These are phyloP conservation scores for Apodospora peruviana DNA, from an alignment of 495 filamentous ascomycete genomes.

Conservation along the genomic window DNA sequence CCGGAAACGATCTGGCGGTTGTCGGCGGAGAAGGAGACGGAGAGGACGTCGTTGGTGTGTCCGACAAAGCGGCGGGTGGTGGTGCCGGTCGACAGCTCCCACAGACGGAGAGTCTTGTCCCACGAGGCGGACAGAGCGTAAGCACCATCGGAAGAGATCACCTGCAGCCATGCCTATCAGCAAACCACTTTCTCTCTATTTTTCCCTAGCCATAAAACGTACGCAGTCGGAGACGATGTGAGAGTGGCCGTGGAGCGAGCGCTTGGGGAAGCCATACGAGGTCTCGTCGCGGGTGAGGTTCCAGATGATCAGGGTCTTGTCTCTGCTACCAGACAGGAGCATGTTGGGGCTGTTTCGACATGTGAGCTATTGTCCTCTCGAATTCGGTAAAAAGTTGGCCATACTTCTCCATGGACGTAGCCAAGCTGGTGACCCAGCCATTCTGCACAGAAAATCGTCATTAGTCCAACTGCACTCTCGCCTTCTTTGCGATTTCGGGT, in stretches of 20 bases:
- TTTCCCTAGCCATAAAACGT: slow-evolving; percentile 40
- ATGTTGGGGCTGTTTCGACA: slow-evolving; percentile 81
- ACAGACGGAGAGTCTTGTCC: slow-evolving; percentile 99
- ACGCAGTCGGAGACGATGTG: slow-evolving; percentile 99
- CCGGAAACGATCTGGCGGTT: slow-evolving; percentile 99
- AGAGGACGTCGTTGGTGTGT: slow-evolving; percentile 99
- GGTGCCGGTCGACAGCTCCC: slow-evolving; percentile 93
- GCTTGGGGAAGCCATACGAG: slow-evolving; percentile 97
- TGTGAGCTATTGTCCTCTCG: slow-evolving; percentile 21
- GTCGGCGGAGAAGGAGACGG: slow-evolving; percentile 99
- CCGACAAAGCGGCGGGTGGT: slow-evolving; percentile 98
- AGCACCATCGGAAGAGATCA: slow-evolving; percentile 99
- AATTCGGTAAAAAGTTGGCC: slow-evolving; percentile 21
- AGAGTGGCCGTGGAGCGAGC: slow-evolving; percentile 95
- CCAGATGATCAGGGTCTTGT: slow-evolving; percentile 99
- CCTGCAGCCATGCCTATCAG: slow-evolving; percentile 54
- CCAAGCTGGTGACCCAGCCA: slow-evolving; percentile 79
- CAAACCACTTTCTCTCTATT: slow-evolving; percentile 15
- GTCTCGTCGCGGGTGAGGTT: slow-evolving; percentile 98
- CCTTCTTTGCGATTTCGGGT: not conserved
- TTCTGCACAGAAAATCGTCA: slow-evolving; percentile 31
- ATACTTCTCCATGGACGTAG: slow-evolving; percentile 98
- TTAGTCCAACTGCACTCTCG: slow-evolving; percentile 5
- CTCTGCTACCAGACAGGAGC: slow-evolving; percentile 94
- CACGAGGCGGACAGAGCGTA: slow-evolving; percentile 98